Evolutionary conservation across 352 stramenopile genomes (phyloP).

Genomic region (Globisporangium spiculum): DNA sequence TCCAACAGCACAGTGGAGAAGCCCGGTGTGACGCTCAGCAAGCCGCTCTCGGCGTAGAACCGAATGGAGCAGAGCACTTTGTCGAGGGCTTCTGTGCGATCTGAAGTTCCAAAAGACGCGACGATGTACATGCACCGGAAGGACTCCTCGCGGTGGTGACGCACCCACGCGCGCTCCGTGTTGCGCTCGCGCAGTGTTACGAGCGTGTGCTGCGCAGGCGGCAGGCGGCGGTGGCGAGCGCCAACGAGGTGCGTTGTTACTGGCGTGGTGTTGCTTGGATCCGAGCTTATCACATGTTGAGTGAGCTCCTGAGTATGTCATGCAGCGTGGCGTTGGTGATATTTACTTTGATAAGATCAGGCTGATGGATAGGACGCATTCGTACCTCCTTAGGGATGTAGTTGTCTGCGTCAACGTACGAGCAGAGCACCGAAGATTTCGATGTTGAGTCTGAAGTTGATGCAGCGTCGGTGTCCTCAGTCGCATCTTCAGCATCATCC

Average conservation of each 20-base stretch:
- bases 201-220: slow-evolving; percentile 19
- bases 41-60: slow-evolving; percentile 44
- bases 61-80: slow-evolving; percentile 44
- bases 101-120: slow-evolving; percentile 22
- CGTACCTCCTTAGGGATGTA: slow-evolving; percentile 33
- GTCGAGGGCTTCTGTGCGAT: slow-evolving; percentile 22
- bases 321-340: neutral
- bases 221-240: slow-evolving; percentile 19
- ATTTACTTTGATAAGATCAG: neutral
- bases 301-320: slow-evolving; percentile 11
- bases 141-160: slow-evolving; percentile 48
- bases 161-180: slow-evolving; percentile 27
- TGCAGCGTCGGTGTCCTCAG: slow-evolving; percentile 13
- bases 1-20: slow-evolving; percentile 47
- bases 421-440: slow-evolving; percentile 12
- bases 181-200: slow-evolving; percentile 29
- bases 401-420: slow-evolving; percentile 57
- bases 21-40: slow-evolving; percentile 52
- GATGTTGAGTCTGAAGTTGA: neutral
- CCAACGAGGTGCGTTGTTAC: slow-evolving; percentile 10
- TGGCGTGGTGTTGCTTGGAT: neutral
- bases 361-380: neutral
- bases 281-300: neutral
- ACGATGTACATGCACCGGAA: slow-evolving; percentile 68
- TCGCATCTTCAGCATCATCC: slow-evolving; percentile 12